phyloP scores from a whole-genome alignment of 805 yeast genomes.

The Candida argentea region DNA sequence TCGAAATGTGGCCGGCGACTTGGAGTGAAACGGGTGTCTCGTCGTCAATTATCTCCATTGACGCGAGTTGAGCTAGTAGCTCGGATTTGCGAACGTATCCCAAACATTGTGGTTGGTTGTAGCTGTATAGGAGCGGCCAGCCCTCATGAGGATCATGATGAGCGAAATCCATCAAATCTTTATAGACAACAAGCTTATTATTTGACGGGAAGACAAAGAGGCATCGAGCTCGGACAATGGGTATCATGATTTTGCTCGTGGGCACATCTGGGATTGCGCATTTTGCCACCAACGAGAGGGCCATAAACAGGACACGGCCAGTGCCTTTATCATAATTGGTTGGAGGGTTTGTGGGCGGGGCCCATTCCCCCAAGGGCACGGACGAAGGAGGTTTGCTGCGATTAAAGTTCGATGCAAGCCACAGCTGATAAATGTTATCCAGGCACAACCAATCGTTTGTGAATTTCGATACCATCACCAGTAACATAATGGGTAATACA shows the following conservation, averaged over 20 bases:
- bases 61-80: slow-evolving; percentile 8
- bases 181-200: slow-evolving; percentile 17
- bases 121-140: slow-evolving; percentile 24
- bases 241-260: slow-evolving; percentile 20
- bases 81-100: slow-evolving; percentile 27
- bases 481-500: slow-evolving; percentile 76
- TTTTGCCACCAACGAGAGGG: slow-evolving; percentile 16
- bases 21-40: slow-evolving; percentile 12
- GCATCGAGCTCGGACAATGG: slow-evolving; percentile 17
- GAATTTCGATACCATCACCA: slow-evolving; percentile 67
- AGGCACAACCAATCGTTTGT: slow-evolving; percentile 53
- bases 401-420: slow-evolving; percentile 24
- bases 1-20: slow-evolving; percentile 12
- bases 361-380: neutral
- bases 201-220: slow-evolving; percentile 13
- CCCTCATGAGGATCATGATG: slow-evolving; percentile 31
- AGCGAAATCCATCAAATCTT: slow-evolving; percentile 10
- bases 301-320: slow-evolving; percentile 26
- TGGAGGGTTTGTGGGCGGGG: neutral
- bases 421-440: slow-evolving; percentile 54
- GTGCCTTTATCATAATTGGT: slow-evolving; percentile 27
- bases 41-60: slow-evolving; percentile 1
- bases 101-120: slow-evolving; percentile 14
- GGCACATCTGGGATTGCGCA: slow-evolving; percentile 24
- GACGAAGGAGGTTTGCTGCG: neutral